Percentiles rank a stretch among this genome's conserved stretches.
phyloP scores from a whole-genome alignment of 257 asterid species.

The Cordia subcordata region DNA sequence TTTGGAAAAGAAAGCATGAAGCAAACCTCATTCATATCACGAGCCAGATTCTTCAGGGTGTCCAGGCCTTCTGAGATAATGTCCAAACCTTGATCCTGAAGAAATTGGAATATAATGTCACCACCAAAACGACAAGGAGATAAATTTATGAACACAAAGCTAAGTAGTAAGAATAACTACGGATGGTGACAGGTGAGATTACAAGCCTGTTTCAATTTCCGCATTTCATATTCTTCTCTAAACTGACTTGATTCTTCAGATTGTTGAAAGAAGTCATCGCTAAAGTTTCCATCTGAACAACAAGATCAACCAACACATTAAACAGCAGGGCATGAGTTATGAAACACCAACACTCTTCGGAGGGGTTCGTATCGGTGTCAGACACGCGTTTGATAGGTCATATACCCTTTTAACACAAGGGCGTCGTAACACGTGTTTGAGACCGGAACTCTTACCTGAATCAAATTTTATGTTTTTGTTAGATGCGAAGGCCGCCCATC shows the following conservation, averaged over 20 bases:
- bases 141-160: neutral
- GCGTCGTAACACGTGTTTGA: too few relatives aligned
- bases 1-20: neutral
- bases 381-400: too few relatives aligned
- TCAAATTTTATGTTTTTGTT: constrained; percentile 59
- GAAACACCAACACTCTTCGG: too few relatives aligned
- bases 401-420: too few relatives aligned
- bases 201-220: constrained; percentile 93
- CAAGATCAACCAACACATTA: neutral
- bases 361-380: too few relatives aligned
- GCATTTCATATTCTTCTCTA: constrained; percentile 72
- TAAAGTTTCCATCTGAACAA: constrained; percentile 49
- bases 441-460: constrained; percentile 54
- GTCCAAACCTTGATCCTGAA: constrained; percentile 82
- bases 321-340: too few relatives aligned
- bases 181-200: constrained; percentile 23
- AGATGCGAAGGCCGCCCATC: constrained; percentile 53
- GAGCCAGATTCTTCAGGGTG: constrained; percentile 69
- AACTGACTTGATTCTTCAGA: constrained; percentile 64
- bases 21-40: constrained; percentile 84
- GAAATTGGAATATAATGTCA: constrained; percentile 6
- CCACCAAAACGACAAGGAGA: constrained; percentile 1
- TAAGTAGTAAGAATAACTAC: neutral
- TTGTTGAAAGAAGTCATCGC: constrained; percentile 48
- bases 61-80: constrained; percentile 75